Conservation (phyloP, 129 eudicot genomes). For the Mikania micrantha region DNA sequence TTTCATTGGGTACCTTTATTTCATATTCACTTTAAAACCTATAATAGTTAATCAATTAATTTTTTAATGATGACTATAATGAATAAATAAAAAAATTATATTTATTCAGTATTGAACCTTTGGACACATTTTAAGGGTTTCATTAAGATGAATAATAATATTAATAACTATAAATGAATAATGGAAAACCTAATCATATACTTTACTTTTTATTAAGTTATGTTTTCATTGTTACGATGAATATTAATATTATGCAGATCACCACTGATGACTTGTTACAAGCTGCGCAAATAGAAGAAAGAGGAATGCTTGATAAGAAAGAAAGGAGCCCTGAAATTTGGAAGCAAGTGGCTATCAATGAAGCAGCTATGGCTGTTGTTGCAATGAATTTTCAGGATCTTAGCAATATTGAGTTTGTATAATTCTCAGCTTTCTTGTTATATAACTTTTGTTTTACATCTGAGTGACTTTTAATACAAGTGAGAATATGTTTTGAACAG, state of each 20-base stretch:
- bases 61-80: neutral
- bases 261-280: constrained; percentile 89
- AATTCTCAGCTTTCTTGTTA: constrained; percentile 25
- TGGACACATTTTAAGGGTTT: neutral
- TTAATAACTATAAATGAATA: too few species aligned
- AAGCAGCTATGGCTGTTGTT: constrained; percentile 84
- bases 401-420: constrained; percentile 74
- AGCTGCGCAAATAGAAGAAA: constrained; percentile 93
- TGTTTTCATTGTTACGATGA: neutral
- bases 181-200: too few species aligned
- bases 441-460: neutral
- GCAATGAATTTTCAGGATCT: constrained; percentile 76
- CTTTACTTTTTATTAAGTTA: neutral
- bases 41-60: neutral
- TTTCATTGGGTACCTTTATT: neutral
- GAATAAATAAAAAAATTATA: neutral
- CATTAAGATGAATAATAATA: neutral
- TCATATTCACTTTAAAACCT: neutral
- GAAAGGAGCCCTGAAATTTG: constrained; percentile 70
- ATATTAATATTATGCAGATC: constrained; percentile 38
- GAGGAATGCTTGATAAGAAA: constrained; percentile 82
- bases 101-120: neutral
- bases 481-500: constrained; percentile 32
- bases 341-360: constrained; percentile 88
- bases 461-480: neutral